Evolutionary conservation across 495 filamentous ascomycete genomes (phyloP), one percentile per base, ranked within the genome.

Genomic region (Penicillium desertorum): DNA sequence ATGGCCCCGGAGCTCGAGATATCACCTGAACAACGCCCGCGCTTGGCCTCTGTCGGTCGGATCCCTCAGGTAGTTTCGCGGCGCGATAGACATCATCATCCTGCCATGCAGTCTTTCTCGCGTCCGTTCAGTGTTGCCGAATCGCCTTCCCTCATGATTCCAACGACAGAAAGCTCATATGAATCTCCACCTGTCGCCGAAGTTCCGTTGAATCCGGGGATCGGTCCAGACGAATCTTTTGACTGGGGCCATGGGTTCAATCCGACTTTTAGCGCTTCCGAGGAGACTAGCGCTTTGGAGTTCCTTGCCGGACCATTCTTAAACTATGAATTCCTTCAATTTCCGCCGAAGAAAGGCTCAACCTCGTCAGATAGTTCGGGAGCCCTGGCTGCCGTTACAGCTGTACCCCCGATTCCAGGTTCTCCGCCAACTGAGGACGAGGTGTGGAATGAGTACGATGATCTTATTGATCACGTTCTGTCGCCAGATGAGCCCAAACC

Each of bases 361-460:
- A 80, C 86, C 0, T 84, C 81, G 11, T 86, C 84, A 23, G 87
- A 81, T 65, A 88, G 86, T 62, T 90, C 87, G 17, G 86, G 84
- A 1, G 80, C 80, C n/a, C 72, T 76, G 63, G 70, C 77, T 51
- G 79, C 78, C 7, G 80, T 83, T 7, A 88, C 82, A 11, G 87
- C 88, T 23, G 71, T 88, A 4, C 67, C 88, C 39, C 88, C 88
- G 5, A 67, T 72, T 16, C 75, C 81, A 11, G 78, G 72, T 29
- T 79, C 82, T 8, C 83, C 79, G 8, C 78, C 85, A 5, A 85
- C 76, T 16, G 88, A 92, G 61, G 94, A 98, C 63, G 94, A 98
- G 64, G 81, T 96, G 17, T 98, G 94, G 94, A 84, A 88, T 39
- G 92, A 98, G 69, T 98, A 94, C 60, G 87, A 97, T 67, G 94